These are phyloP conservation scores for Phytophthora fragariaefolia DNA, from an alignment of 352 stramenopile genomes.

Conservation along the genomic window DNA sequence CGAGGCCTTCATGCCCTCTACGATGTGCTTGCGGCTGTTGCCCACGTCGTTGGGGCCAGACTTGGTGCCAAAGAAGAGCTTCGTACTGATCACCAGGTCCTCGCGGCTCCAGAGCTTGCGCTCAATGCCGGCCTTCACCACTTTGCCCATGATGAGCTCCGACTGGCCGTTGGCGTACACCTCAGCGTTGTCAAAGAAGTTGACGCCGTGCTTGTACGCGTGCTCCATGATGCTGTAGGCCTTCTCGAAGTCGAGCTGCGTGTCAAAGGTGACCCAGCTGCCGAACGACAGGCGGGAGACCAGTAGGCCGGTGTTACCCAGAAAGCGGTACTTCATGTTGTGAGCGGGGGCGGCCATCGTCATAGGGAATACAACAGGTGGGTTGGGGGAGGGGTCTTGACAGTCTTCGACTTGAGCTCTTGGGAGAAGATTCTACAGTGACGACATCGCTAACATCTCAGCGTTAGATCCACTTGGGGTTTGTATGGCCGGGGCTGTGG, in stretches of 20 bases:
- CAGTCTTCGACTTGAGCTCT: constrained; percentile 11
- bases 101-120: constrained; percentile 52
- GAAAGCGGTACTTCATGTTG: constrained; percentile 72
- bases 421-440: constrained; percentile 39
- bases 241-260: constrained; percentile 60
- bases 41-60: constrained; percentile 45
- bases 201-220: constrained; percentile 68
- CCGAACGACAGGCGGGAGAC: constrained; percentile 63
- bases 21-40: constrained; percentile 63
- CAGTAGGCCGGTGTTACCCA: constrained; percentile 58
- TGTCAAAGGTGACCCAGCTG: constrained; percentile 59
- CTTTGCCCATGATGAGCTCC: constrained; percentile 63
- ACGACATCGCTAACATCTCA: neutral
- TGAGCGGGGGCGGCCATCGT: constrained; percentile 28
- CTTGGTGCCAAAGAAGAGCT: constrained; percentile 66
- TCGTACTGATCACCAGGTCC: constrained; percentile 72
- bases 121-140: constrained; percentile 61
- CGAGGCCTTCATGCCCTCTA: constrained; percentile 66
- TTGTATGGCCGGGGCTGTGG: neutral
- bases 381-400: too few relatives aligned
- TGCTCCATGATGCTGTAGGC: constrained; percentile 67
- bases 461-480: neutral
- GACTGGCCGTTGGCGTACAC: constrained; percentile 55
- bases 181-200: constrained; percentile 77
- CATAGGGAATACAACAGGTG: too few relatives aligned